Conservation (phyloP, 176 grass and related monocot species). For the Echinochloa phyllopogon region DNA sequence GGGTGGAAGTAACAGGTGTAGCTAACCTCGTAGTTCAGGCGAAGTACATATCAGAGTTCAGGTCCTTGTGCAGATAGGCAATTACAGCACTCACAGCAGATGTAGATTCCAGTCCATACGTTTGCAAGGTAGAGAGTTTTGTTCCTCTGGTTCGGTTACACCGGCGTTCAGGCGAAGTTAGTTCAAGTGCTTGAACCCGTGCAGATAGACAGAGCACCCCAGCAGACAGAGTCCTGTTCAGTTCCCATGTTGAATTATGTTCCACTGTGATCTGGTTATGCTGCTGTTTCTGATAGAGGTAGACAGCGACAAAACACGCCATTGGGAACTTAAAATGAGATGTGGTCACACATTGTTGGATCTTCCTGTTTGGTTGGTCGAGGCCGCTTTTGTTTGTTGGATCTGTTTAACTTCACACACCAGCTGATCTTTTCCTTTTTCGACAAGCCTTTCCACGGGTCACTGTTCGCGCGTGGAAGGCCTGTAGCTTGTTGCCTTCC, state of each 20-base stretch:
- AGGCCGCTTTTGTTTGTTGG: background rate
- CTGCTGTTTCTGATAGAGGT: background rate
- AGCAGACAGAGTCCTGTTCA: background rate
- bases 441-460: background rate
- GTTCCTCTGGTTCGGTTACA: background rate
- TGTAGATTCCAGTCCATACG: background rate
- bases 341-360: background rate
- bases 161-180: conserved; percentile 13
- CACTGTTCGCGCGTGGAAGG: background rate
- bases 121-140: background rate
- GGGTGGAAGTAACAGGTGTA: conserved; percentile 1
- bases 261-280: conserved; percentile 1
- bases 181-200: conserved; percentile 37
- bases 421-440: conserved; percentile 1
- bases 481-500: background rate
- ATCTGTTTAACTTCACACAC: background rate
- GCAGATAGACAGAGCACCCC: conserved; percentile 19
- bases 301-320: background rate
- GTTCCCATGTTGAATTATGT: background rate
- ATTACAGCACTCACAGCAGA: background rate
- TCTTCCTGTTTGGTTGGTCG: background rate
- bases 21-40: conserved; percentile 24
- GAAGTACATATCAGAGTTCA: conserved; percentile 40
- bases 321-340: background rate
- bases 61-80: conserved; percentile 22